Evolutionary conservation across 805 yeast genomes (phyloP).

Genomic region (Starmerella scarabaei): DNA sequence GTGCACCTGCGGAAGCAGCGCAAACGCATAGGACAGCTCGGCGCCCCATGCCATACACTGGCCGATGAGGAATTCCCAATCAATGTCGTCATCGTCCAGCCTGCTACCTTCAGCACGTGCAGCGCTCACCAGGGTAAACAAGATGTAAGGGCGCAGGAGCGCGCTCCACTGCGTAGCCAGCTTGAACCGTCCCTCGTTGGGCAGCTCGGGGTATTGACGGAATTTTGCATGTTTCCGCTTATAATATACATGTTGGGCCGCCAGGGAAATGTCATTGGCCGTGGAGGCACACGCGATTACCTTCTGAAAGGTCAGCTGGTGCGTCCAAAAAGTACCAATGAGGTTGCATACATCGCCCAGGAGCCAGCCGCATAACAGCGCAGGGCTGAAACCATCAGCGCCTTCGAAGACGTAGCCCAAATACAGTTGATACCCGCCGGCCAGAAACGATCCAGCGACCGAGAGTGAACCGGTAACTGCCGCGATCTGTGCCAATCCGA

Average conservation of each 20-base stretch:
- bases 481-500: slow-evolving; percentile 14
- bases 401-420: slow-evolving; percentile 20
- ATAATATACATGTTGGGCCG: slow-evolving; percentile 23
- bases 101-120: slow-evolving; percentile 6
- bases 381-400: slow-evolving; percentile 24
- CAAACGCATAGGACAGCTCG: slow-evolving; percentile 22
- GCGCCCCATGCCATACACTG: slow-evolving; percentile 22
- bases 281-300: slow-evolving; percentile 21
- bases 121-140: slow-evolving; percentile 15
- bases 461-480: slow-evolving; percentile 20
- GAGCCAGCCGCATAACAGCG: slow-evolving; percentile 24
- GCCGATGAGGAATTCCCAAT: slow-evolving; percentile 18
- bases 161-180: slow-evolving; percentile 14
- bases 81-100: slow-evolving; percentile 6
- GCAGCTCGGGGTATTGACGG: slow-evolving; percentile 1
- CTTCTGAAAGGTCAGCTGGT: slow-evolving; percentile 25
- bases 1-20: slow-evolving; percentile 32
- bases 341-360: slow-evolving; percentile 26
- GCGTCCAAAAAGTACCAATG: slow-evolving; percentile 25
- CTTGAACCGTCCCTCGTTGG: slow-evolving; percentile 1
- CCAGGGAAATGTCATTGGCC: slow-evolving; percentile 19
- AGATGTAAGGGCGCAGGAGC: slow-evolving; percentile 13
- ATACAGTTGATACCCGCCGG: slow-evolving; percentile 25
- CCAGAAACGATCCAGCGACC: slow-evolving; percentile 23
- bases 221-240: slow-evolving; percentile 10